These are phyloP conservation scores for Botrytis aclada DNA, from an alignment of 2,329 filamentous ascomycete genomes.

Conservation along the genomic window DNA sequence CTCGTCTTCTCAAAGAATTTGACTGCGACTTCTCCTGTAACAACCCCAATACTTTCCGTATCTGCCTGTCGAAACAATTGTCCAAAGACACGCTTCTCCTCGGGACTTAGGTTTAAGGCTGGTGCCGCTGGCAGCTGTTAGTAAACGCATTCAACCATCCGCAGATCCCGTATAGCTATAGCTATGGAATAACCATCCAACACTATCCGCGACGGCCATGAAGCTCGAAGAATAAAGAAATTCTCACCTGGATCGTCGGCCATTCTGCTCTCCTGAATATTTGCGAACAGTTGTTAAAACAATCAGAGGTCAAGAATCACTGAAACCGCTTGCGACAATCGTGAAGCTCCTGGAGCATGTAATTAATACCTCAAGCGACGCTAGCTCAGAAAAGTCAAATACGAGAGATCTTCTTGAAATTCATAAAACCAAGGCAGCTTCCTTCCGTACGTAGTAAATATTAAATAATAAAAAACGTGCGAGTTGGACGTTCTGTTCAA, in stretches of 20 bases:
- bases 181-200: not conserved
- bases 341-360: not conserved
- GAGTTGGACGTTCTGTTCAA: not conserved
- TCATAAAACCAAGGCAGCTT: not conserved
- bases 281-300: not conserved
- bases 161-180: not conserved
- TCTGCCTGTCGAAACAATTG: slow-evolving; percentile 93
- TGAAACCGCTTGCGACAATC: not conserved
- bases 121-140: slow-evolving; percentile 48
- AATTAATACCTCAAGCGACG: not conserved
- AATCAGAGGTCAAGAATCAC: not conserved
- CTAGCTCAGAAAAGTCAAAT: not conserved
- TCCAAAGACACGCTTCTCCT: slow-evolving; percentile 92
- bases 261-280: slow-evolving; percentile 28
- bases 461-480: not conserved
- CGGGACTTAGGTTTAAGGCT: slow-evolving; percentile 79
- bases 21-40: slow-evolving; percentile 93
- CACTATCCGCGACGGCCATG: not conserved
- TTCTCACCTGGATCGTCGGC: slow-evolving; percentile 38
- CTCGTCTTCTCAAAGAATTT: slow-evolving; percentile 98
- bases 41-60: slow-evolving; percentile 84
- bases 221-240: slow-evolving; percentile 58
- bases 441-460: not conserved
- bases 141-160: slow-evolving; percentile 10
- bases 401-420: not conserved